Evolutionary conservation across 495 filamentous ascomycete species (phyloP).

Genomic region (Aspergillus baeticus): DNA sequence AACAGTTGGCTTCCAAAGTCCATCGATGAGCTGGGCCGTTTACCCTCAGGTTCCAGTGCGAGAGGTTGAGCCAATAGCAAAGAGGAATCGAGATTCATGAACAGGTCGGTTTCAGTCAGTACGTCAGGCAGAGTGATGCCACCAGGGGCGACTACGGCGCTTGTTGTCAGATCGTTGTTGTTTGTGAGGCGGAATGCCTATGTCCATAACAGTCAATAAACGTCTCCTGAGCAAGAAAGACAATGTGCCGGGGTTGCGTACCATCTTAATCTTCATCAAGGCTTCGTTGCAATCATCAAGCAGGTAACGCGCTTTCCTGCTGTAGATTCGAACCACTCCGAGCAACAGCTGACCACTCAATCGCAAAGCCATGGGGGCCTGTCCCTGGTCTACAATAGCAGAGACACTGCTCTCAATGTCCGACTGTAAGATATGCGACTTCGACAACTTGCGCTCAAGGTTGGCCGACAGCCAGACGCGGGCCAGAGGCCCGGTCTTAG

Average conservation of each 20-base stretch:
- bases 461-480: conserved; percentile 98
- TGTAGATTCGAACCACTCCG: conserved; percentile 96
- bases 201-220: conserved; percentile 26
- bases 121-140: conserved; percentile 81
- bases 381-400: conserved; percentile 89
- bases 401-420: conserved; percentile 91
- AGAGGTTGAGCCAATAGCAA: conserved; percentile 69
- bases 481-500: conserved; percentile 94
- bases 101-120: conserved; percentile 84
- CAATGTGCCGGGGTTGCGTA: conserved; percentile 37
- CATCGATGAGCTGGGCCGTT: conserved; percentile 50
- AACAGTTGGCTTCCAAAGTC: conserved; percentile 68
- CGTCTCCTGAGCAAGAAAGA: neutral
- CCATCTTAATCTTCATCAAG: conserved; percentile 97
- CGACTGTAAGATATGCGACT: conserved; percentile 87
- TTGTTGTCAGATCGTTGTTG: conserved; percentile 76
- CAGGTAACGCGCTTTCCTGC: conserved; percentile 91
- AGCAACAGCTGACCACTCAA: conserved; percentile 91
- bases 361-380: conserved; percentile 92
- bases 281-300: conserved; percentile 97
- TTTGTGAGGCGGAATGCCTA: conserved; percentile 77
- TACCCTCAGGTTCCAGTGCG: conserved; percentile 55
- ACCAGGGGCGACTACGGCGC: conserved; percentile 58
- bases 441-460: conserved; percentile 94
- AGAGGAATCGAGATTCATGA: conserved; percentile 71